Evolutionary conservation across 371 early-diverging fungal species (phyloP), one percentile per base, ranked within the genome.

Genomic region (Amoeboradix gromovi): DNA sequence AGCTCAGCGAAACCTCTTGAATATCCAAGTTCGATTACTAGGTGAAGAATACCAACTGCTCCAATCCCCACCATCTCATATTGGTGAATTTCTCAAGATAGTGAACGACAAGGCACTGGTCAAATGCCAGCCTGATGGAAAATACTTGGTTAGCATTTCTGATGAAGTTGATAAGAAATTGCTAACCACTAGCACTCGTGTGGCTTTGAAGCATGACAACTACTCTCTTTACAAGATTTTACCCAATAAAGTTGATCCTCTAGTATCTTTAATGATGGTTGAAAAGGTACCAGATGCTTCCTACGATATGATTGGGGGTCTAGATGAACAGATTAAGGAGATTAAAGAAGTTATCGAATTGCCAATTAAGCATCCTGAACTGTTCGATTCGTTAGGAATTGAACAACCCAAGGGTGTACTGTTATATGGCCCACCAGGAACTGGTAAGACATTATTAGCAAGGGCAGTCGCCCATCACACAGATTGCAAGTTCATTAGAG

Each of bases 391-490:
- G 68, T 84, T 99, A 70, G 98, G 98, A 74, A 99, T 99, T 75
- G 93, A 91, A 30, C 98, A 97, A 77, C 99, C 99, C 29, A 98
- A 98, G 80, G 89, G 98, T 73, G 98, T 98, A 17, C 80, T 99
- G 70, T 80, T 98, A 32, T 98, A 98, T 75, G 98, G 98, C 29
- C 98, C 98, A 17, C 99, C 99, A 31, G 97, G 94, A 71, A 93
- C 92, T n/a, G 98, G 96, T 69, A 76, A 99, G 81, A 99, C 99
- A 0, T 82, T 98, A 29, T 84, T 98, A 71, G 99, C 99, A 29
- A 84, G 97, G 73, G 99, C 99, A 5, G 98, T 99, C 0, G 99
- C 99, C 29, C 97, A 98, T 76, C 94, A 98, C 78, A 99, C 99
- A 1, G 92, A 98, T 80, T 98, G 97, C 75, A 88, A 89, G n/a